These are phyloP conservation scores for Stereocaulon alpinum DNA, from an alignment of 495 filamentous ascomycete species.

Conservation along the genomic window DNA sequence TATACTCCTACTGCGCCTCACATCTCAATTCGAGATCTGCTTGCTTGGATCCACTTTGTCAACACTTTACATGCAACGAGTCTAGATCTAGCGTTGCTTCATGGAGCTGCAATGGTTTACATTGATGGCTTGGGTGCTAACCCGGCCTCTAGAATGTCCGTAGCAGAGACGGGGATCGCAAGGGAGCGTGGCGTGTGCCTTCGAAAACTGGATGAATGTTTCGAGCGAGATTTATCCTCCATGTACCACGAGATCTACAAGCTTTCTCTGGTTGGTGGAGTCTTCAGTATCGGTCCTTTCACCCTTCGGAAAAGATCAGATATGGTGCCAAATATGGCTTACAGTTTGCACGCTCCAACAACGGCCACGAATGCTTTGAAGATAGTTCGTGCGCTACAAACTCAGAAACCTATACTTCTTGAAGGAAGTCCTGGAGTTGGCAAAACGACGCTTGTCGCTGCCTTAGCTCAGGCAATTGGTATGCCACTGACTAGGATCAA, in stretches of 20 bases:
- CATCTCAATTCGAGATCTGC: slow-evolving; percentile 80
- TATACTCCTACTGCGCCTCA: slow-evolving; percentile 63
- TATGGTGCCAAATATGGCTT: slow-evolving; percentile 45
- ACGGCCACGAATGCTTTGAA: slow-evolving; percentile 82
- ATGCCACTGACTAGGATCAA: slow-evolving; percentile 86
- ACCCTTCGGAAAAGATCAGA: slow-evolving; percentile 42
- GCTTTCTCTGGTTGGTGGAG: slow-evolving; percentile 36
- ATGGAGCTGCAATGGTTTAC: slow-evolving; percentile 92
- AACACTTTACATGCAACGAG: slow-evolving; percentile 50
- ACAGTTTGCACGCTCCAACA: slow-evolving; percentile 78
- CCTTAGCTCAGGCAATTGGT: slow-evolving; percentile 67
- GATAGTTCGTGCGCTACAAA: slow-evolving; percentile 79
- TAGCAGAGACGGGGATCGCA: slow-evolving; percentile 44
- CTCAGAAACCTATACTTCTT: slow-evolving; percentile 80
- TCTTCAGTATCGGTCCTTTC: slow-evolving; percentile 63
- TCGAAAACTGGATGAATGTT: slow-evolving; percentile 55
- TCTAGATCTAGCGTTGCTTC: slow-evolving; percentile 50
- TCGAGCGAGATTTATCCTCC: slow-evolving; percentile 47
- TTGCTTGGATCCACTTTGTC: slow-evolving; percentile 90
- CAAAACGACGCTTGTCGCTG: slow-evolving; percentile 86
- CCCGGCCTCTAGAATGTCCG: slow-evolving; percentile 70
- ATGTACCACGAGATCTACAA: slow-evolving; percentile 50
- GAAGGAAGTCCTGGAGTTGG: slow-evolving; percentile 96
- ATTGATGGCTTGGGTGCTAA: slow-evolving; percentile 92
- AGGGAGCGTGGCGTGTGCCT: slow-evolving; percentile 63